Base-by-base conservation (phyloP, 805 yeast species). In the Lachancea waltii region DNA sequence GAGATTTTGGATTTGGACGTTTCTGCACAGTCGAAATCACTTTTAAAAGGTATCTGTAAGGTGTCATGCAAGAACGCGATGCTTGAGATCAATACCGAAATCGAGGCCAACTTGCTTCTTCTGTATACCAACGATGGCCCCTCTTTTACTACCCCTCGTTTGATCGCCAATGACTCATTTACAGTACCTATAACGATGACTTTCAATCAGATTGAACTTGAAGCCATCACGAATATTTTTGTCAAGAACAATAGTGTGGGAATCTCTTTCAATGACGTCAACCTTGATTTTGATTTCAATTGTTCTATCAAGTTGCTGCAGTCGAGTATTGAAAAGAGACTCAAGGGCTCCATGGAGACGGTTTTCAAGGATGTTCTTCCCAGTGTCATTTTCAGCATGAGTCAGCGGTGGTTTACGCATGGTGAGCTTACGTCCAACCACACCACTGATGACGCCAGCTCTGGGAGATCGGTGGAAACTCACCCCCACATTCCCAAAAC, bases 261-360 rank as follows among this genome's bases (percentile, higher is more conserved):
- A 17, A 49, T 61, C 11, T 57, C 64, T n/a, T 61, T 61, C 42
- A 61, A 61, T 40, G 65, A 61, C 45, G 65, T 61, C 6, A 48
- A 54, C 23, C 40, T 61, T 19, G 62, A 60, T 41, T 61, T 61
- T 33, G 46, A 59, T 30, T 60, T 61, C 31, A 58, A 59, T 38
- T 61, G 65, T 35, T 60, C 65, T 14, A 56, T 61, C 14, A 59
- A 58, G 32, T 44, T 61, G 24, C 38, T 61, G 36, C 62, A 60
- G 36, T 45, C 54, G 1, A 56, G 62, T 18, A 58, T 61, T 15
- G 63, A 61, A 35, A 54, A 53, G 40, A 47, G 63, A 30, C 45
- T 62, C 20, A 60, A 55, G 35, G 53, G 54, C 25, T 52, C 64
- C 11, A 56, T 62, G 57, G 58, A 55, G 28, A 39, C 46, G 11